Conservation (phyloP, 106 monocot species). For the Triglochin maritima region DNA sequence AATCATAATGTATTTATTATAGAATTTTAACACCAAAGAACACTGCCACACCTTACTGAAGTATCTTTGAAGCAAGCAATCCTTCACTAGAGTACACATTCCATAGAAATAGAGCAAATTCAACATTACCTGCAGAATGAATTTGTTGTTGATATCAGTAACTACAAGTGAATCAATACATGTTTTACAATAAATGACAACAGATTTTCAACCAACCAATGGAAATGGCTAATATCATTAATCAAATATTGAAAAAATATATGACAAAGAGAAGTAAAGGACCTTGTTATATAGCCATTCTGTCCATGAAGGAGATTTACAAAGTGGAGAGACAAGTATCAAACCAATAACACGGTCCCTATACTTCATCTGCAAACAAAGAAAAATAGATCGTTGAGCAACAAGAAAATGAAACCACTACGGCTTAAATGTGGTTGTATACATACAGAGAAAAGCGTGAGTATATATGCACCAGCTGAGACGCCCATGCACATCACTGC, state of each 20-base stretch:
- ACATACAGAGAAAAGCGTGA: conserved; percentile 57
- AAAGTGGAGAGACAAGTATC: conserved; percentile 57
- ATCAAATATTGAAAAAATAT: conserved; percentile 67
- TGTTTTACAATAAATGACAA: too few species aligned
- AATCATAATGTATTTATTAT: too few species aligned
- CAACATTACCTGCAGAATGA: conserved; percentile 29
- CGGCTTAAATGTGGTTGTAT: not conserved
- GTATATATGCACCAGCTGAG: conserved; percentile 50
- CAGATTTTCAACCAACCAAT: conserved; percentile 33
- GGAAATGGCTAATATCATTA: conserved; percentile 34
- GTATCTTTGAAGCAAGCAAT: conserved; percentile 52
- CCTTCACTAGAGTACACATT: conserved; percentile 56
- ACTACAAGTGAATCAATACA: too few species aligned
- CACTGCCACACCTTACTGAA: conserved; percentile 46
- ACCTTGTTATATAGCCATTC: conserved; percentile 81
- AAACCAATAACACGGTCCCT: conserved; percentile 51
- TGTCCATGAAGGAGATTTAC: conserved; percentile 60
- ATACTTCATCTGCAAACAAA: conserved; percentile 34
- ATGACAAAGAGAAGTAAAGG: conserved; percentile 47
- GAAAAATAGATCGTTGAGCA: not conserved
- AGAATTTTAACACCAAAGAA: not conserved
- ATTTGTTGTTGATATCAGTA: not conserved
- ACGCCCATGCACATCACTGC: conserved; percentile 65
- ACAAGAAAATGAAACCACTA: not conserved
- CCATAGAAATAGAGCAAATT: conserved; percentile 72